Conservation (phyloP, 371 early-diverging fungal species). For the Capillidium heterosporum region DNA sequence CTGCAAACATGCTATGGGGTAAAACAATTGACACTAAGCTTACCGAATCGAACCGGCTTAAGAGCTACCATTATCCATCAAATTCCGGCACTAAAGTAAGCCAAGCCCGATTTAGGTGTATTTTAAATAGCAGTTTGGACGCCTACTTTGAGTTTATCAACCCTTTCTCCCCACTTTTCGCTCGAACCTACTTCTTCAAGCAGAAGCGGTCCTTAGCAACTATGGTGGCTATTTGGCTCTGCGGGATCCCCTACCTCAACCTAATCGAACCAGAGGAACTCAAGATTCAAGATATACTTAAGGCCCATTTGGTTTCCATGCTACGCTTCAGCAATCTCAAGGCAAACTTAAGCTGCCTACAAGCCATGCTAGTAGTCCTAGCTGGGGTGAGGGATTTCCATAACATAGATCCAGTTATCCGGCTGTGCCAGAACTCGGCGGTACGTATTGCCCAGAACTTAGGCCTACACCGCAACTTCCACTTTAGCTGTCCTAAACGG, state of each 20-base stretch:
- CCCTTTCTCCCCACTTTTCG: constrained; percentile 1
- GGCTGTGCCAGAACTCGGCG: background rate
- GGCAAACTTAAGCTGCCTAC: background rate
- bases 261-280: background rate
- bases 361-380: background rate
- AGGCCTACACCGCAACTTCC: background rate
- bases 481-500: background rate
- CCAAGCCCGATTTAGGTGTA: background rate
- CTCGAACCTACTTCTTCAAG: background rate
- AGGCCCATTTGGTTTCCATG: background rate
- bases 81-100: too few relatives aligned
- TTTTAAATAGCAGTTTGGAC: background rate
- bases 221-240: constrained; percentile 1
- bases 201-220: background rate
- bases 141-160: constrained; percentile 1
- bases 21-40: too few relatives aligned
- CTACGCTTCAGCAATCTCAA: background rate
- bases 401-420: background rate
- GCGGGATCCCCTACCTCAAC: background rate
- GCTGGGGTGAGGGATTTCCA: background rate
- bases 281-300: background rate
- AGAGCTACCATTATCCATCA: too few relatives aligned
- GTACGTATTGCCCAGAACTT: background rate
- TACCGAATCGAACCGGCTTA: too few relatives aligned
- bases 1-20: too few relatives aligned